Conservation (phyloP, 2,329 filamentous ascomycete genomes). For the Penicillium sclerotigenum region DNA sequence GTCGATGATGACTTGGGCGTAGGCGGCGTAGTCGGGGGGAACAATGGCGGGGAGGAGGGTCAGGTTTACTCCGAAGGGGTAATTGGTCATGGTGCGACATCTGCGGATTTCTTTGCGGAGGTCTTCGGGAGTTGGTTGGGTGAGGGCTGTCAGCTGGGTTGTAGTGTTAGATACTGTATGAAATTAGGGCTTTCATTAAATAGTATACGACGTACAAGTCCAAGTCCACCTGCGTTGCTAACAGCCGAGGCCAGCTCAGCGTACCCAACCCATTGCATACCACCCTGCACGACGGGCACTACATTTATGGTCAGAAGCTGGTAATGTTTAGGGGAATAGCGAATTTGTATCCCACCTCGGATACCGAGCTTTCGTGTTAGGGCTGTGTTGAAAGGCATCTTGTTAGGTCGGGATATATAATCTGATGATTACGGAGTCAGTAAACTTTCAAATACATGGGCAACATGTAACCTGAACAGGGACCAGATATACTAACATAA, state of each 20-base stretch:
- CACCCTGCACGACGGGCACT: conserved; percentile 52
- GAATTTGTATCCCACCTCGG: conserved; percentile 30
- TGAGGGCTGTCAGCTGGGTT: conserved; percentile 58
- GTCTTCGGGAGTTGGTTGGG: conserved; percentile 86
- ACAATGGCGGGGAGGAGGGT: conserved; percentile 87
- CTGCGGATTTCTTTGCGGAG: conserved; percentile 89
- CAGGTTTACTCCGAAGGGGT: conserved; percentile 83
- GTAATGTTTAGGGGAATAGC: not conserved
- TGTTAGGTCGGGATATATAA: conserved; percentile 17
- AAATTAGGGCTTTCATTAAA: not conserved
- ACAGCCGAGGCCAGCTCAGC: conserved; percentile 54
- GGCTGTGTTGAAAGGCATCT: conserved; percentile 64
- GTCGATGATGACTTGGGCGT: conserved; percentile 88
- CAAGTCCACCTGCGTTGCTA: conserved; percentile 53
- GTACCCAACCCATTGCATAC: conserved; percentile 57
- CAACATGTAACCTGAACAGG: not conserved
- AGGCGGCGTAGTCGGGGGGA: conserved; percentile 87
- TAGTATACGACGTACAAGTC: conserved; percentile 42
- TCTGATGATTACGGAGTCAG: conserved; percentile 1
- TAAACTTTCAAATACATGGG: conserved; percentile 1
- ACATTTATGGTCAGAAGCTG: conserved; percentile 5
- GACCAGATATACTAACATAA: not conserved
- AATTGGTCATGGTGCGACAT: conserved; percentile 67
- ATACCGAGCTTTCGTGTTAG: conserved; percentile 60
- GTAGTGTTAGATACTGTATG: not conserved